These are phyloP conservation scores for Peziza echinospora DNA, from an alignment of 495 filamentous ascomycete species.

Conservation along the genomic window DNA sequence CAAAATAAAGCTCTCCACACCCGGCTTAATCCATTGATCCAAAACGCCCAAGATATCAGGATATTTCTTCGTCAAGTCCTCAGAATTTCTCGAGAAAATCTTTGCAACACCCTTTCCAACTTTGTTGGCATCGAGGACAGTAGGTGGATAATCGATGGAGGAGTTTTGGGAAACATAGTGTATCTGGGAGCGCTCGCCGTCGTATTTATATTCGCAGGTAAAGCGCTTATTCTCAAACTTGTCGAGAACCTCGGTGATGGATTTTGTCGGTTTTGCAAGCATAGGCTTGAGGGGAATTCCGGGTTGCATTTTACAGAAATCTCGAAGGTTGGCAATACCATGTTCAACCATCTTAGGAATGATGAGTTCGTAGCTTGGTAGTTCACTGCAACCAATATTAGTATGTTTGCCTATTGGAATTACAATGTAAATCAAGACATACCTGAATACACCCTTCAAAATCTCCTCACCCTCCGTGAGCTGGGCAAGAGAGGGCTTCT, in stretches of 20 bases:
- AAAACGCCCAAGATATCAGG: slow-evolving; percentile 83
- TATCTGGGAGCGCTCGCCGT: slow-evolving; percentile 90
- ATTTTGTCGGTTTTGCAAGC: slow-evolving; percentile 96
- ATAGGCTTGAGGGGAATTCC: slow-evolving; percentile 94
- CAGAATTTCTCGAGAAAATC: slow-evolving; percentile 91
- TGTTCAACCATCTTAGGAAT: slow-evolving; percentile 70
- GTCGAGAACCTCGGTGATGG: slow-evolving; percentile 95
- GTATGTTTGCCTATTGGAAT: slow-evolving; percentile 1
- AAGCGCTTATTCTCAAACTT: slow-evolving; percentile 89
- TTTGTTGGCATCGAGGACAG: slow-evolving; percentile 31
- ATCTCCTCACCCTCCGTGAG: slow-evolving; percentile 63
- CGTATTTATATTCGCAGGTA: slow-evolving; percentile 98
- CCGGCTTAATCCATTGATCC: slow-evolving; percentile 66
- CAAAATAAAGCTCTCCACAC: slow-evolving; percentile 80
- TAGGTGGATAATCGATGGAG: slow-evolving; percentile 27
- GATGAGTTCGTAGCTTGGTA: slow-evolving; percentile 89
- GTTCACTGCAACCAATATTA: slow-evolving; percentile 34
- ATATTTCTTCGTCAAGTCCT: slow-evolving; percentile 92
- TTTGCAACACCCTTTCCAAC: slow-evolving; percentile 41
- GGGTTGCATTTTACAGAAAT: slow-evolving; percentile 79
- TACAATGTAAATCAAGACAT: slow-evolving; percentile 10
- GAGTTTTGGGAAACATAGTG: slow-evolving; percentile 83
- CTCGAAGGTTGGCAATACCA: slow-evolving; percentile 57
- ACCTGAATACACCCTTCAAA: slow-evolving; percentile 81
- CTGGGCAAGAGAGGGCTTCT: slow-evolving; percentile 47